Conservation (phyloP, 345 rosid genomes). For the Eucalyptus pumila region DNA sequence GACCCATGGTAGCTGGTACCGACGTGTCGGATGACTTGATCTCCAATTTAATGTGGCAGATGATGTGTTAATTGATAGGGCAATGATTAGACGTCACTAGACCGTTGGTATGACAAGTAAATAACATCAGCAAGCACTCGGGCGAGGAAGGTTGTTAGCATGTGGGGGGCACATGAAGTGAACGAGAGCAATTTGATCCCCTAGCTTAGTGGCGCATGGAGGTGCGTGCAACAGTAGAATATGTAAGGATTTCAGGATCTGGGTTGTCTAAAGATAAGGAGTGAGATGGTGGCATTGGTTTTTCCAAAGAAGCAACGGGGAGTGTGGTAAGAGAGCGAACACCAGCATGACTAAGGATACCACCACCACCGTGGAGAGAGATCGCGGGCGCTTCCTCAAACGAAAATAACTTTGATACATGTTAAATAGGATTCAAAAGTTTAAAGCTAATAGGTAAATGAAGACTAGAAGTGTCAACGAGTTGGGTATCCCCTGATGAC, state of each 20-base stretch:
- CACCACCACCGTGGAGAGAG: neutral
- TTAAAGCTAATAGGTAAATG: neutral
- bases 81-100: neutral
- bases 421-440: neutral
- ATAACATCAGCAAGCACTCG: neutral
- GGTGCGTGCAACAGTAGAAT: neutral
- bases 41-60: neutral
- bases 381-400: neutral
- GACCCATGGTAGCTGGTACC: neutral
- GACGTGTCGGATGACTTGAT: neutral
- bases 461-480: accelerated
- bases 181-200: neutral
- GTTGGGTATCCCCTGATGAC: neutral
- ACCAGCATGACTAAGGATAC: neutral
- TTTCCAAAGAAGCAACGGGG: neutral
- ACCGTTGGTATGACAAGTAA: neutral
- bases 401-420: neutral
- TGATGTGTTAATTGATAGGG: neutral
- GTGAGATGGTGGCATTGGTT: neutral
- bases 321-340: neutral
- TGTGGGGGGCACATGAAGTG: neutral
- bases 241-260: neutral
- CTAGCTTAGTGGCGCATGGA: neutral
- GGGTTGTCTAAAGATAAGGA: neutral
- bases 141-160: neutral